These are phyloP conservation scores for Malus hybrid DNA, from an alignment of 331 rosid genomes.

Conservation along the genomic window DNA sequence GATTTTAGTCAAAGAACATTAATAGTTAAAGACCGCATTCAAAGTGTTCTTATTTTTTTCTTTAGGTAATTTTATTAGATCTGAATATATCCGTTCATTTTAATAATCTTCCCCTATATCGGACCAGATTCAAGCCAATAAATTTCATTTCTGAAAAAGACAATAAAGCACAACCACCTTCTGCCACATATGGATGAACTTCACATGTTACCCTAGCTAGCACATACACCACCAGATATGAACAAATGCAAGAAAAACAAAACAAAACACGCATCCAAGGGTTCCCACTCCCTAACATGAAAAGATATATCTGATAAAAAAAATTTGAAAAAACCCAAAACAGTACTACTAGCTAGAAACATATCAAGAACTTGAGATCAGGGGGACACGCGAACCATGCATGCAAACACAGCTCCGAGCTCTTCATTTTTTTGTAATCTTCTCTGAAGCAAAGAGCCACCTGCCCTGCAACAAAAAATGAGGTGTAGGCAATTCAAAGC, in stretches of 20 bases:
- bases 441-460: constrained; percentile 11
- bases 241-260: too few relatives aligned
- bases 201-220: background rate
- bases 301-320: too few relatives aligned
- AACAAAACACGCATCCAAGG: background rate
- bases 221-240: background rate
- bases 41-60: too few relatives aligned
- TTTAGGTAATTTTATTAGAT: background rate
- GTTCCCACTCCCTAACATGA: background rate
- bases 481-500: constrained; percentile 34
- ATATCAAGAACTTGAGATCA: too few relatives aligned
- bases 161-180: background rate
- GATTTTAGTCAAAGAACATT: too few relatives aligned
- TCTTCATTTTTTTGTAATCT: background rate
- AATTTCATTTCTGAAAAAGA: background rate
- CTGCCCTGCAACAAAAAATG: constrained; percentile 15
- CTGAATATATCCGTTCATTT: background rate
- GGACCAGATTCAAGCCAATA: background rate
- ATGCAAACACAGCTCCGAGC: background rate
- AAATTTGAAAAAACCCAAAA: too few relatives aligned
- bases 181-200: background rate
- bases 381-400: background rate
- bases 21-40: too few relatives aligned
- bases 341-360: too few relatives aligned
- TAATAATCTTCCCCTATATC: background rate